phyloP scores from a whole-genome alignment of 2,329 filamentous ascomycete genomes.

The Neonectria hederae region DNA sequence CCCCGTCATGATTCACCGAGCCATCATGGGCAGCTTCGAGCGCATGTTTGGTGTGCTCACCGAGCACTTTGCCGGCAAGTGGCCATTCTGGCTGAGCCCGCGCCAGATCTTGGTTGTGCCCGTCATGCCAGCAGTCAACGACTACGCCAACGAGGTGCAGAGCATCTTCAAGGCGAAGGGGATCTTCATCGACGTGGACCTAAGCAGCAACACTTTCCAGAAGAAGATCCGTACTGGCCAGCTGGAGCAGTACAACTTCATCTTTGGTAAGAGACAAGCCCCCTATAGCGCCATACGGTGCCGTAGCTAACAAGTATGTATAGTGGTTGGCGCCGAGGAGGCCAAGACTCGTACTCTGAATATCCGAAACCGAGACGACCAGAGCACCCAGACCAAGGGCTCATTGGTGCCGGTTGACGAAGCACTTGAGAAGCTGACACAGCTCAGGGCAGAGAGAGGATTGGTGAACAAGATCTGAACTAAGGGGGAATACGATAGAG shows the following conservation, averaged over 20 bases:
- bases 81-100: slow-evolving; percentile 90
- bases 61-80: slow-evolving; percentile 87
- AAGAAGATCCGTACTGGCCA: slow-evolving; percentile 90
- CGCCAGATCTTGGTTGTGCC: slow-evolving; percentile 71
- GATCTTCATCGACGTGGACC: slow-evolving; percentile 71
- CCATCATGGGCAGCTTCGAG: slow-evolving; percentile 77
- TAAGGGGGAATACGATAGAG: slow-evolving; percentile 17
- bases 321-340: slow-evolving; percentile 71
- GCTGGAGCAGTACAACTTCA: slow-evolving; percentile 84
- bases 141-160: slow-evolving; percentile 81
- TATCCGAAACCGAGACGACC: slow-evolving; percentile 71
- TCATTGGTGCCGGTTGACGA: slow-evolving; percentile 66
- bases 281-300: not conserved
- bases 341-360: slow-evolving; percentile 68
- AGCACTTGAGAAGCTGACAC: slow-evolving; percentile 64
- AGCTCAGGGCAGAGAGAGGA: slow-evolving; percentile 59
- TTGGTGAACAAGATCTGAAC: slow-evolving; percentile 48
- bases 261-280: slow-evolving; percentile 65
- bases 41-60: slow-evolving; percentile 77
- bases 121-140: slow-evolving; percentile 80
- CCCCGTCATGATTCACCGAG: slow-evolving; percentile 88
- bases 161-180: slow-evolving; percentile 71
- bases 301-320: slow-evolving; percentile 28
- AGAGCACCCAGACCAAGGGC: slow-evolving; percentile 68
- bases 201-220: slow-evolving; percentile 79